phyloP scores from a whole-genome alignment of 2,329 filamentous ascomycete genomes.

The Penicillium frequentans region DNA sequence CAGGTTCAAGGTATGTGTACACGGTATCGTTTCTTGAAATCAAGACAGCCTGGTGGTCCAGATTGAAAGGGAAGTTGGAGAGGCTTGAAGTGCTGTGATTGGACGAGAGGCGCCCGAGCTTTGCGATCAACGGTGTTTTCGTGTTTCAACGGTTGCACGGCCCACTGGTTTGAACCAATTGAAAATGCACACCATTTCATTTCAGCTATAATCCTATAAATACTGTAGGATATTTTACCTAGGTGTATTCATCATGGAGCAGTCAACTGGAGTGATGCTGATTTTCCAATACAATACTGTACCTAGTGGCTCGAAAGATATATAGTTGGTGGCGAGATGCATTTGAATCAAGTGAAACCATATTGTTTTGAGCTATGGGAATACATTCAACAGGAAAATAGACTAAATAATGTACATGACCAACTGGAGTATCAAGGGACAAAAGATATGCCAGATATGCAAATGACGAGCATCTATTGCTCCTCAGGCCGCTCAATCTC shows the following conservation, averaged over 20 bases:
- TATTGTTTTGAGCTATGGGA: slow-evolving; percentile 10
- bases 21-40: background rate
- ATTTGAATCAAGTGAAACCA: background rate
- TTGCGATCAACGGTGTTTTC: slow-evolving; percentile 15
- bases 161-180: slow-evolving; percentile 1
- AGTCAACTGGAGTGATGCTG: too few species aligned
- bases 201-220: too few species aligned
- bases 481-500: slow-evolving; percentile 8
- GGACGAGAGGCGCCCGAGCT: slow-evolving; percentile 16
- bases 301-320: too few species aligned
- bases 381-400: slow-evolving; percentile 17
- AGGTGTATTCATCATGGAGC: too few species aligned
- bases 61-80: slow-evolving; percentile 14
- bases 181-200: background rate
- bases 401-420: slow-evolving; percentile 27
- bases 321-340: background rate
- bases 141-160: slow-evolving; percentile 6
- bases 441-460: slow-evolving; percentile 2
- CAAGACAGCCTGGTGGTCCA: slow-evolving; percentile 1
- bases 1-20: background rate
- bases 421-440: slow-evolving; percentile 8
- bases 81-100: slow-evolving; percentile 23
- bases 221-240: too few species aligned
- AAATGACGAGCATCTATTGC: slow-evolving; percentile 3
- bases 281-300: too few species aligned